Percentiles rank a stretch among this genome's conserved stretches.
Evolutionary conservation across 148 eudicot species (phyloP).

Genomic region (Polygonum maritimum): DNA sequence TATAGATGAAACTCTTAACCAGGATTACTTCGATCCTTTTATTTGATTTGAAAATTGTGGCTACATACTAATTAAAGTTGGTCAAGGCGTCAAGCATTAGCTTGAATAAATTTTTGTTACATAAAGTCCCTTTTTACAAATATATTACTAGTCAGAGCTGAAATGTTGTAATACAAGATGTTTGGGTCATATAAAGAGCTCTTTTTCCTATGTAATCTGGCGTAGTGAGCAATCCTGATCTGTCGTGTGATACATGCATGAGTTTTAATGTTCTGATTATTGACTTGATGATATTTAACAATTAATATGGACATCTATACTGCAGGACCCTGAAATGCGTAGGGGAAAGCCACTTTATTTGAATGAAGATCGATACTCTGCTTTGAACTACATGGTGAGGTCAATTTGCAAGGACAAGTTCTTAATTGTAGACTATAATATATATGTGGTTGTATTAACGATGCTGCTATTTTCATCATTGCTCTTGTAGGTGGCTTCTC

Average conservation of each 20-base stretch:
- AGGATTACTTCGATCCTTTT: not conserved
- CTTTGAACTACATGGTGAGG: slow-evolving; percentile 76
- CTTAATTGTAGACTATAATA: not conserved
- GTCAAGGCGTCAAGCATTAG: not conserved
- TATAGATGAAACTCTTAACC: not conserved
- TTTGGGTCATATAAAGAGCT: not conserved
- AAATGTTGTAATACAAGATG: not conserved
- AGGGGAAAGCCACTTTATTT: slow-evolving; percentile 87
- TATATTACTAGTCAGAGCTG: not conserved
- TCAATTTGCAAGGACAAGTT: not conserved
- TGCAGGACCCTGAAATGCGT: slow-evolving; percentile 74
- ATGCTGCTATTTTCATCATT: not conserved
- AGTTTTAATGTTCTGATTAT: too few relatives aligned
- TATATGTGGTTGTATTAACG: not conserved
- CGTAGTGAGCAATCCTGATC: not conserved
- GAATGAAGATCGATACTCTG: slow-evolving; percentile 90
- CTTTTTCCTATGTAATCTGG: not conserved
- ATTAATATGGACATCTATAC: not conserved
- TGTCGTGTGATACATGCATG: not conserved
- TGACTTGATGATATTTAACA: too few relatives aligned
- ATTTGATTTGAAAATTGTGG: not conserved
- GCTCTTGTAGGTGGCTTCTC: slow-evolving; percentile 71
- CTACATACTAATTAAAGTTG: not conserved
- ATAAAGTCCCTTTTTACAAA: not conserved
- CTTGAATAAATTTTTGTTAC: not conserved